These are phyloP conservation scores for Prasinococcaceae sp. DNA, from an alignment of 139 green algal species.

Conservation along the genomic window DNA sequence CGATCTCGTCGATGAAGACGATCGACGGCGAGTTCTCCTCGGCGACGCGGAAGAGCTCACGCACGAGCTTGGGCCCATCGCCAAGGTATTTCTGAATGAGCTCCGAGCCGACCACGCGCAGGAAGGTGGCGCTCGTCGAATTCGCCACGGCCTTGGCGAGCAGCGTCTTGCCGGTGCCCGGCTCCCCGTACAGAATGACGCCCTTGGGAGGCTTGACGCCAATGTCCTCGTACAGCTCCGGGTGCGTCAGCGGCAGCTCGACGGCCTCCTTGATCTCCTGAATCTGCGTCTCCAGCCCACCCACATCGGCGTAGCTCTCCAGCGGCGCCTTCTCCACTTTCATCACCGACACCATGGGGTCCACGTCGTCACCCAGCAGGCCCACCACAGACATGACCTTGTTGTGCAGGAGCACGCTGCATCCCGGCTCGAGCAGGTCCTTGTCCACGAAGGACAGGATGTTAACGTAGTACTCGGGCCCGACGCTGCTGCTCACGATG, in stretches of 20 bases:
- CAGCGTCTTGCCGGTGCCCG: slow-evolving; percentile 54
- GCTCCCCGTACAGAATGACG: slow-evolving; percentile 89
- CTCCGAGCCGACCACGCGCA: slow-evolving; percentile 91
- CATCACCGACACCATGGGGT: slow-evolving; percentile 98
- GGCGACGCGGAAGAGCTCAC: slow-evolving; percentile 94
- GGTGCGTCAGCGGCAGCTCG: slow-evolving; percentile 91
- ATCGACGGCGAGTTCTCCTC: slow-evolving; percentile 96
- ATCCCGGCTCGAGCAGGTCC: slow-evolving; percentile 94
- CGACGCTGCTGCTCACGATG: slow-evolving; percentile 85
- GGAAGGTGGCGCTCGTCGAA: slow-evolving; percentile 93
- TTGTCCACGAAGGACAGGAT: slow-evolving; percentile 98
- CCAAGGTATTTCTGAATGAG: slow-evolving; percentile 99
- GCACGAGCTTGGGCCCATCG: slow-evolving; percentile 93
- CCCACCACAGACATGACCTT: slow-evolving; percentile 93
- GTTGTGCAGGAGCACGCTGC: slow-evolving; percentile 91
- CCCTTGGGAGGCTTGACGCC: slow-evolving; percentile 92
- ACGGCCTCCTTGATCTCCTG: slow-evolving; percentile 99
- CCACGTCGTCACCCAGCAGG: slow-evolving; percentile 88
- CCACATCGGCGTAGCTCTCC: slow-evolving; percentile 93
- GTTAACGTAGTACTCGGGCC: slow-evolving; percentile 96
- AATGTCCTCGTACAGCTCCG: slow-evolving; percentile 87
- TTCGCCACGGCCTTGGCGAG: slow-evolving; percentile 76
- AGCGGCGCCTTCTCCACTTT: slow-evolving; percentile 96
- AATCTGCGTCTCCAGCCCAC: slow-evolving; percentile 96
- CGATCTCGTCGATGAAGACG: slow-evolving; percentile 89